These are phyloP conservation scores for Chaetothyriales sp. DNA, from an alignment of 2,329 filamentous ascomycete species.

Conservation along the genomic window DNA sequence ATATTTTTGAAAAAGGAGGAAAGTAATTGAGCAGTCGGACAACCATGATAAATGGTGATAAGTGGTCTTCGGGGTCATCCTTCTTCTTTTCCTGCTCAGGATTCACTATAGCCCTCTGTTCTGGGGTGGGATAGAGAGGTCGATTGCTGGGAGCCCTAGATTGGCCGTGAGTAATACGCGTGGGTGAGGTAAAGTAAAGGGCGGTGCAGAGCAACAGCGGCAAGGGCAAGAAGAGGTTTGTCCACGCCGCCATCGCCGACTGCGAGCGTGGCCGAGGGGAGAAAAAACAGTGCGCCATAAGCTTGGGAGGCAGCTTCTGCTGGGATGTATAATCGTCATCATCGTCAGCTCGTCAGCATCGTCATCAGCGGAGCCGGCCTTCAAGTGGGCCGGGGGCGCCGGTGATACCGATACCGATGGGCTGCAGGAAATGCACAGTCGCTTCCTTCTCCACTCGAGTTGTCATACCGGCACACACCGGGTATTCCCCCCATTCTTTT, in stretches of 20 bases:
- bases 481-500: conserved; percentile 31
- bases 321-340: not conserved
- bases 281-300: not conserved
- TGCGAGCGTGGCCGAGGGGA: not conserved
- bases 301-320: not conserved
- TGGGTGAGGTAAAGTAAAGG: conserved; percentile 19
- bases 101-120: conserved; percentile 24
- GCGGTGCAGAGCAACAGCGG: conserved; percentile 24
- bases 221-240: not conserved
- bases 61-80: not conserved
- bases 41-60: no score
- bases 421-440: conserved; percentile 40
- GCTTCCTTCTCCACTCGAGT: conserved; percentile 31
- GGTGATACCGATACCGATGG: conserved; percentile 39
- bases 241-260: not conserved
- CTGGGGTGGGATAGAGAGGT: no score
- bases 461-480: conserved; percentile 29
- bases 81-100: conserved; percentile 1
- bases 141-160: not conserved
- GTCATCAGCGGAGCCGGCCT: conserved; percentile 24
- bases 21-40: no score
- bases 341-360: not conserved
- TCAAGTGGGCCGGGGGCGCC: conserved; percentile 42
- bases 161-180: conserved; percentile 4
- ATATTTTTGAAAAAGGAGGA: not conserved